Conservation (phyloP, 345 rosid genomes). For the Heritiera littoralis region DNA sequence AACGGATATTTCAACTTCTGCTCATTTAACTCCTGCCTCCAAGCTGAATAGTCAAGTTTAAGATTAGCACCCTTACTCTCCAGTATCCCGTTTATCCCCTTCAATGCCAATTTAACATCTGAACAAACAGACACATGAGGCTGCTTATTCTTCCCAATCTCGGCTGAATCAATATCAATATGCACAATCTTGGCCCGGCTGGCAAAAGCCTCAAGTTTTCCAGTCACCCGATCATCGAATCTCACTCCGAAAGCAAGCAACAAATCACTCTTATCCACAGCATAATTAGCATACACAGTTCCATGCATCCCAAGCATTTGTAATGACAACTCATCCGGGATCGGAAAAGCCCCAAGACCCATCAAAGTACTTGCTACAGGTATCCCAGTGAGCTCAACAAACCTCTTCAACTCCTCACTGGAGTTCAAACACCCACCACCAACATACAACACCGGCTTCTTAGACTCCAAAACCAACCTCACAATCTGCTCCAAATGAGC, state of each 20-base stretch:
- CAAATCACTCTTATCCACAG: slow-evolving; percentile 84
- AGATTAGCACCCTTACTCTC: slow-evolving; percentile 47
- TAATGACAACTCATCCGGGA: slow-evolving; percentile 63
- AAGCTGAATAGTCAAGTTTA: slow-evolving; percentile 53
- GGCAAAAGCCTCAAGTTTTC: slow-evolving; percentile 95
- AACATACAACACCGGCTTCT: slow-evolving; percentile 90
- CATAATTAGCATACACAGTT: slow-evolving; percentile 86
- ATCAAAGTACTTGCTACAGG: slow-evolving; percentile 98
- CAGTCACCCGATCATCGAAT: slow-evolving; percentile 96
- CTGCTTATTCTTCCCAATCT: slow-evolving; percentile 98
- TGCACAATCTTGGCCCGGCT: slow-evolving; percentile 94
- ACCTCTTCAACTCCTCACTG: slow-evolving; percentile 72
- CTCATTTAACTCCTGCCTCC: slow-evolving; percentile 77
- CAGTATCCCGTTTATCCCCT: slow-evolving; percentile 67
- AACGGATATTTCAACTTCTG: slow-evolving; percentile 71
- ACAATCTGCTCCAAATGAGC: slow-evolving; percentile 73
- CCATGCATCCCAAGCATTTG: slow-evolving; percentile 99
- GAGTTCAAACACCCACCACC: slow-evolving; percentile 99
- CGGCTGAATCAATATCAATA: slow-evolving; percentile 90
- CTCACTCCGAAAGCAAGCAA: slow-evolving; percentile 94
- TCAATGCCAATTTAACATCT: slow-evolving; percentile 78
- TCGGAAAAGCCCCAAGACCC: slow-evolving; percentile 86
- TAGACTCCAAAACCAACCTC: slow-evolving; percentile 72
- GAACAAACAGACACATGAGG: slow-evolving; percentile 92
- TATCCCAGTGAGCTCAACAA: slow-evolving; percentile 83